A percentile compares a stretch with the other conserved stretches of the same genome.
phyloP scores from a whole-genome alignment of 1,284 basidiomycete species.

The Leccinum fallax region DNA sequence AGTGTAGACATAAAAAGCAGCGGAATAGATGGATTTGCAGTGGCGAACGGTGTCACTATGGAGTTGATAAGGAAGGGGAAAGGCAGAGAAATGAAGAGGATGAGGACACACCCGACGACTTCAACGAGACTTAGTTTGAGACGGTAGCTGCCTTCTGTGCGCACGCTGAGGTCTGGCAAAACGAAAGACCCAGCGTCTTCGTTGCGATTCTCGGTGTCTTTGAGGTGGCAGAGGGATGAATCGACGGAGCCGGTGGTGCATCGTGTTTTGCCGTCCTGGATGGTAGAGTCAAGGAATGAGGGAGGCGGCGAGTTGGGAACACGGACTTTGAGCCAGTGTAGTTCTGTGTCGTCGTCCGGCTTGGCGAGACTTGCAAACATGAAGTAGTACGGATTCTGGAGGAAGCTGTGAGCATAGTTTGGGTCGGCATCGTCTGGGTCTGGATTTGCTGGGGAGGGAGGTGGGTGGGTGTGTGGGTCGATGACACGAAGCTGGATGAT shows the following conservation, averaged over 20 bases:
- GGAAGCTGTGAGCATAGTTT: conserved; percentile 50
- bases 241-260: conserved; percentile 91
- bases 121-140: conserved; percentile 86
- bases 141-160: conserved; percentile 87
- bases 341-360: conserved; percentile 56
- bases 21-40: conserved; percentile 86
- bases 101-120: conserved; percentile 76
- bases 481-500: conserved; percentile 92
- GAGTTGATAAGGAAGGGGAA: conserved; percentile 6
- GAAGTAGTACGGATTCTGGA: conserved; percentile 93
- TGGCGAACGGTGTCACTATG: conserved; percentile 80
- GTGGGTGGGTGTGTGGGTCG: conserved; percentile 57
- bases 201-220: conserved; percentile 84
- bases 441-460: conserved; percentile 25
- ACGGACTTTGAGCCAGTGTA: conserved; percentile 84
- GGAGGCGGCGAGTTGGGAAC: neutral
- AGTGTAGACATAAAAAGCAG: conserved; percentile 88
- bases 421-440: conserved; percentile 39
- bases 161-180: conserved; percentile 84
- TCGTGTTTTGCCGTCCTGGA: conserved; percentile 82
- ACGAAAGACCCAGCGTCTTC: conserved; percentile 91
- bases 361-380: conserved; percentile 90
- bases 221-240: conserved; percentile 92
- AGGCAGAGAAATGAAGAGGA: neutral
- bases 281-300: neutral